Conservation (phyloP, 2,329 filamentous ascomycete species). For the Penicillium olsonii region DNA sequence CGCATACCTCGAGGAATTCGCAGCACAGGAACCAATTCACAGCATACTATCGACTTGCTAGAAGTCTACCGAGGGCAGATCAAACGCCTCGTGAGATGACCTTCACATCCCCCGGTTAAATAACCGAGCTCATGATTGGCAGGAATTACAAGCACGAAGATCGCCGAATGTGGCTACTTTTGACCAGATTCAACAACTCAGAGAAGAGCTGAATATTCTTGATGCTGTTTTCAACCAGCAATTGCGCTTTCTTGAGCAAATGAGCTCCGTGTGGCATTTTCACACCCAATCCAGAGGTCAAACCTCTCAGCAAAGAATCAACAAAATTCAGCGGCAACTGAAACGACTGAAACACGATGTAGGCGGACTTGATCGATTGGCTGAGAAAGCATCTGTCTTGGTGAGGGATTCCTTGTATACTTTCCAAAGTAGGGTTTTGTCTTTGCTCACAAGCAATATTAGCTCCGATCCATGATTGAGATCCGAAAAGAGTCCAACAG, state of each 20-base stretch:
- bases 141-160: neutral
- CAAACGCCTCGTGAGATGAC: too few relatives aligned
- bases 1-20: neutral
- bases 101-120: too few relatives aligned
- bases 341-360: slow-evolving; percentile 5
- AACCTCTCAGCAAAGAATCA: slow-evolving; percentile 1
- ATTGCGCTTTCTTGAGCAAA: slow-evolving; percentile 1
- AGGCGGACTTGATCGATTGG: slow-evolving; percentile 4
- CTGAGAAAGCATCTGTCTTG: slow-evolving; percentile 5
- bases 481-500: slow-evolving; percentile 10
- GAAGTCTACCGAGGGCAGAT: slow-evolving; percentile 5
- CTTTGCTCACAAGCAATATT: too few relatives aligned
- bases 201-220: slow-evolving; percentile 9
- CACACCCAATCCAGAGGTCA: neutral
- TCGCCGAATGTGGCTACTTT: slow-evolving; percentile 2
- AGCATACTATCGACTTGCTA: slow-evolving; percentile 1
- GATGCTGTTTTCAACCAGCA: slow-evolving; percentile 8
- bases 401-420: neutral
- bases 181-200: slow-evolving; percentile 7
- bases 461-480: neutral
- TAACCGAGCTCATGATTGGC: too few relatives aligned
- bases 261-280: slow-evolving; percentile 1
- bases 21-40: too few relatives aligned
- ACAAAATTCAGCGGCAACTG: neutral
- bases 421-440: too few relatives aligned